Evolutionary conservation across 2,329 filamentous ascomycete genomes (phyloP).

Genomic region (Elsinoe australis): DNA sequence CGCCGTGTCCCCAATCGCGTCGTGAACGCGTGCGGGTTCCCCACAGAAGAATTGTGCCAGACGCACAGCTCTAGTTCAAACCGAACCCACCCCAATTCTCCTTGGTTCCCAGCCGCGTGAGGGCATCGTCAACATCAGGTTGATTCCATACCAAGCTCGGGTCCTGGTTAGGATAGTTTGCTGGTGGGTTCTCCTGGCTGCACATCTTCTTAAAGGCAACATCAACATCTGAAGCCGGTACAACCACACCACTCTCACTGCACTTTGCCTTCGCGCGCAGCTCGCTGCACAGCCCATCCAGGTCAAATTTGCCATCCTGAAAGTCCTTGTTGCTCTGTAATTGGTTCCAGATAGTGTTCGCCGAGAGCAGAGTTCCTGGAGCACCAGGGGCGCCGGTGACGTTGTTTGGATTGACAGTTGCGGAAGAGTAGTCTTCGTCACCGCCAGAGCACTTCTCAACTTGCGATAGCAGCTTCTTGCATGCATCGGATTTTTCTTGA

Average conservation of each 20-base stretch:
- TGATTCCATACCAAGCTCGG: slow-evolving; percentile 7
- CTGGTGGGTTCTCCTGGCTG: slow-evolving; percentile 27
- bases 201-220: slow-evolving; percentile 43
- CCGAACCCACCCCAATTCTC: slow-evolving; percentile 16
- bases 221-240: slow-evolving; percentile 84
- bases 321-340: slow-evolving; percentile 80
- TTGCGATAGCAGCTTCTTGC: slow-evolving; percentile 59
- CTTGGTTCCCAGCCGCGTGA: neutral
- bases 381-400: slow-evolving; percentile 46
- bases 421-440: slow-evolving; percentile 51
- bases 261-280: slow-evolving; percentile 94
- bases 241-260: slow-evolving; percentile 80
- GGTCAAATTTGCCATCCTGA: slow-evolving; percentile 82
- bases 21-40: no score
- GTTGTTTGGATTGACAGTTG: slow-evolving; percentile 18
- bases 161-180: slow-evolving; percentile 3
- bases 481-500: slow-evolving; percentile 23
- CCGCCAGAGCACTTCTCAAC: slow-evolving; percentile 66
- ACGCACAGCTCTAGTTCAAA: no score
- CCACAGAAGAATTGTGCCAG: no score
- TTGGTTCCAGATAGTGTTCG: slow-evolving; percentile 92
- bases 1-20: no score
- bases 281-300: slow-evolving; percentile 86
- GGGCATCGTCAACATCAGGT: neutral
- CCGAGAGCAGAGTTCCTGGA: slow-evolving; percentile 62